Evolutionary conservation across 345 rosid species (phyloP).

Genomic region (Pistacia vera): DNA sequence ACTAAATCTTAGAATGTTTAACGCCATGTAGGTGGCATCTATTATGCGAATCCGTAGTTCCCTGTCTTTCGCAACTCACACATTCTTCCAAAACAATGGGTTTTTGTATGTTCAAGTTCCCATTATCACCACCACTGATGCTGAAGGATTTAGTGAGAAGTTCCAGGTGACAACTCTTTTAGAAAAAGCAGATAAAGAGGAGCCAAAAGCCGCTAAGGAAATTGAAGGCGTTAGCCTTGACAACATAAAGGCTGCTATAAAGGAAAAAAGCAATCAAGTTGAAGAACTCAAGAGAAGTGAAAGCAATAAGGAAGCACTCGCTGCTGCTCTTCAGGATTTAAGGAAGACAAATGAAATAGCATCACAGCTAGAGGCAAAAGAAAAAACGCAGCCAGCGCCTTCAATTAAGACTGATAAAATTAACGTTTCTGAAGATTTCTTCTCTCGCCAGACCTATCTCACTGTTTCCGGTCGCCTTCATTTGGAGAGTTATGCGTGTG

Average conservation of each 20-base stretch:
- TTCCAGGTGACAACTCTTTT: slow-evolving; percentile 60
- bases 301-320: slow-evolving; percentile 76
- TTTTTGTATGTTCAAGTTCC: slow-evolving; percentile 82
- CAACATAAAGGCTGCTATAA: slow-evolving; percentile 59
- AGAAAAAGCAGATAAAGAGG: slow-evolving; percentile 37
- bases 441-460: slow-evolving; percentile 55
- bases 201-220: slow-evolving; percentile 21
- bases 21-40: slow-evolving; percentile 65
- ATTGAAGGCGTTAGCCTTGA: slow-evolving; percentile 50
- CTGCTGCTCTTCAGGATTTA: slow-evolving; percentile 69
- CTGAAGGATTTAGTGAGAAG: slow-evolving; percentile 61
- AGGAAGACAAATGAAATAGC: slow-evolving; percentile 68
- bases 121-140: slow-evolving; percentile 66
- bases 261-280: slow-evolving; percentile 59
- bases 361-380: slow-evolving; percentile 60
- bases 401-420: slow-evolving; percentile 37
- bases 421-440: slow-evolving; percentile 53
- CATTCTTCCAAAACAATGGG: slow-evolving; percentile 68
- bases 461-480: slow-evolving; percentile 79
- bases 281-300: slow-evolving; percentile 81
- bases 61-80: slow-evolving; percentile 62
- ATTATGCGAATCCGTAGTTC: slow-evolving; percentile 70
- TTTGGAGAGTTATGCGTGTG: slow-evolving; percentile 88
- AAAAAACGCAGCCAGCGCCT: slow-evolving; percentile 36
- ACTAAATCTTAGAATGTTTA: neutral